These are phyloP conservation scores for Hymenoscyphus infarciens DNA, from an alignment of 2,329 filamentous ascomycete species.

Conservation along the genomic window DNA sequence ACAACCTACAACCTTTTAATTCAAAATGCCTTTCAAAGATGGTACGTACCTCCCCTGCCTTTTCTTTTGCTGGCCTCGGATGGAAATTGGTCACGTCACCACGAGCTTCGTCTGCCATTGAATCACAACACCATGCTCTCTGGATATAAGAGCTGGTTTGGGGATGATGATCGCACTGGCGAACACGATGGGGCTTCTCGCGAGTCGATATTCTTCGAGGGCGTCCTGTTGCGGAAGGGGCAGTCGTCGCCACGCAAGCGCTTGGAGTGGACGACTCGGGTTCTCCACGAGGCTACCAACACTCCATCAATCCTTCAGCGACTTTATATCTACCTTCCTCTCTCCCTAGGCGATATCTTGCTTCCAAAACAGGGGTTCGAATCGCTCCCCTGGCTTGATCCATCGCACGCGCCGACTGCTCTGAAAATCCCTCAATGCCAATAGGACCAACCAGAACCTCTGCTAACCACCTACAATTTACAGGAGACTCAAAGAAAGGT, in stretches of 20 bases:
- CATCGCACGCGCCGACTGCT: slow-evolving; percentile 19
- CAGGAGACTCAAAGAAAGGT: slow-evolving; percentile 94
- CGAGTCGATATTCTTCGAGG: neutral
- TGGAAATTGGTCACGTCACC: slow-evolving; percentile 25
- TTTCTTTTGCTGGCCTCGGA: slow-evolving; percentile 10
- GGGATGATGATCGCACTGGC: neutral
- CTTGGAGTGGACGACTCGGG: neutral
- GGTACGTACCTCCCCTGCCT: slow-evolving; percentile 34
- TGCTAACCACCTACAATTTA: slow-evolving; percentile 33
- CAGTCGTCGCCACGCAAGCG: slow-evolving; percentile 8
- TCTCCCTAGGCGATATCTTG: neutral
- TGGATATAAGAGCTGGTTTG: neutral
- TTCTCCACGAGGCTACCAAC: slow-evolving; percentile 12
- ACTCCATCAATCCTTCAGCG: neutral
- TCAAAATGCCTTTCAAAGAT: slow-evolving; percentile 40
- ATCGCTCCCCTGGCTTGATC: slow-evolving; percentile 5
- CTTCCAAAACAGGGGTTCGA: neutral
- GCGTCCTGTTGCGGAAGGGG: slow-evolving; percentile 6
- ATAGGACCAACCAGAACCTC: slow-evolving; percentile 8
- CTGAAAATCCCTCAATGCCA: slow-evolving; percentile 3
- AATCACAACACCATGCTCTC: slow-evolving; percentile 1
- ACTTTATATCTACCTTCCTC: slow-evolving; percentile 9
- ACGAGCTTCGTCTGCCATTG: slow-evolving; percentile 13
- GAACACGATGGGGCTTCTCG: neutral
- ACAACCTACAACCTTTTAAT: slow-evolving; percentile 24